A percentile compares a stretch with the other conserved stretches of the same genome.
Conservation (phyloP, 768 basidiomycete species). For the Scleroderma citrinum region DNA sequence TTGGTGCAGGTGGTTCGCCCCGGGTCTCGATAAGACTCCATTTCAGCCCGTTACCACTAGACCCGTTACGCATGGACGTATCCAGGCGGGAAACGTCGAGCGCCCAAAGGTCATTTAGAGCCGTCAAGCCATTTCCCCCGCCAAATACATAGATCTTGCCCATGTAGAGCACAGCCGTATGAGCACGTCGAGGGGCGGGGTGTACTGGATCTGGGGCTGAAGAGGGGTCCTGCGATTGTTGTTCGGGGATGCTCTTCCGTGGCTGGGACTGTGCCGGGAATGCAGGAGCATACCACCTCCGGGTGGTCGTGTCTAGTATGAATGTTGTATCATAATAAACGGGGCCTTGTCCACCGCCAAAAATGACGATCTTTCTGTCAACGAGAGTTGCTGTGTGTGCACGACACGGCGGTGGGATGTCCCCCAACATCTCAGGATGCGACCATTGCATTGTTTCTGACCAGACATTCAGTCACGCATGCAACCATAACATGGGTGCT, state of each 20-base stretch:
- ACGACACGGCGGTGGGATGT: slow-evolving; percentile 73
- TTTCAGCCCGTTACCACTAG: slow-evolving; percentile 30
- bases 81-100: slow-evolving; percentile 55
- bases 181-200: slow-evolving; percentile 76
- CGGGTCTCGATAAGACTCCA: slow-evolving; percentile 58
- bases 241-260: neutral
- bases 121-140: slow-evolving; percentile 89
- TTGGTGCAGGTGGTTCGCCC: slow-evolving; percentile 51
- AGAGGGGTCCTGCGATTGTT: slow-evolving; percentile 2
- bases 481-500: slow-evolving; percentile 4
- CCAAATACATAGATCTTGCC: slow-evolving; percentile 83
- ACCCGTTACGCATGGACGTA: slow-evolving; percentile 13
- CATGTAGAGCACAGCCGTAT: slow-evolving; percentile 72
- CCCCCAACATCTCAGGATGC: slow-evolving; percentile 70
- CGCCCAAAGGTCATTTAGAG: slow-evolving; percentile 87
- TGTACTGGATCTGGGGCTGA: slow-evolving; percentile 13
- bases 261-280: slow-evolving; percentile 17
- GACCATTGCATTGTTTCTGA: slow-evolving; percentile 89
- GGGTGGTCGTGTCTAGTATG: slow-evolving; percentile 71
- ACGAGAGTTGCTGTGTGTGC: slow-evolving; percentile 86
- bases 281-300: slow-evolving; percentile 56
- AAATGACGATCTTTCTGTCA: slow-evolving; percentile 72
- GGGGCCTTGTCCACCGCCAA: slow-evolving; percentile 83
- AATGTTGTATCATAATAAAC: slow-evolving; percentile 80
- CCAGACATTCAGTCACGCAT: neutral